A percentile compares a stretch with the other conserved stretches of the same genome.
Conservation (phyloP, 768 basidiomycete genomes). For the Psilocybe cyanescens region DNA sequence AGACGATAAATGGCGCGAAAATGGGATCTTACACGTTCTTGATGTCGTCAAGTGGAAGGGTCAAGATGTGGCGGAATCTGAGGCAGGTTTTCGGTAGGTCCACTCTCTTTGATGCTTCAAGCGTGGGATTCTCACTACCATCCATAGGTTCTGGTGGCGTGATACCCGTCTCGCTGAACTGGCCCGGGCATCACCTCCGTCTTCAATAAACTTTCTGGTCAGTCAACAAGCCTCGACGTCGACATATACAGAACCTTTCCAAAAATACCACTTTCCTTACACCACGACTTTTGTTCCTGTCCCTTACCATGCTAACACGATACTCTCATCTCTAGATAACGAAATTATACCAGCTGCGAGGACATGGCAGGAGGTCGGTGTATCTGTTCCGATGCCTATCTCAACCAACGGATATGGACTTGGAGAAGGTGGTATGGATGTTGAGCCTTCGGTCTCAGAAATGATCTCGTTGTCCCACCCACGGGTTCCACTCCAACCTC, state of each 20-base stretch:
- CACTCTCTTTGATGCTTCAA: background rate
- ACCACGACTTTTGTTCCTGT: conserved; percentile 72
- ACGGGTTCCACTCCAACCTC: background rate
- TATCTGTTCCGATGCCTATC: conserved; percentile 14
- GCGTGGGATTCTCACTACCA: background rate
- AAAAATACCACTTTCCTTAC: conserved; percentile 64
- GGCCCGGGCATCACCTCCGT: conserved; percentile 40
- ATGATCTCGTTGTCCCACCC: background rate
- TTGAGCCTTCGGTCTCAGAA: conserved; percentile 34
- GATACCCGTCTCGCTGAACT: conserved; percentile 80
- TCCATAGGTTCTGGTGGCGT: conserved; percentile 80
- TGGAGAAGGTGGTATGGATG: conserved; percentile 47
- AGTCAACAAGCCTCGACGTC: conserved; percentile 14
- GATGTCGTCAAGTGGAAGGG: conserved; percentile 89
- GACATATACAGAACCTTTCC: background rate
- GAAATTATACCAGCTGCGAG: conserved; percentile 63
- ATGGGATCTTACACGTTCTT: conserved; percentile 80
- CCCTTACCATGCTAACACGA: conserved; percentile 71
- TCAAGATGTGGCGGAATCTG: conserved; percentile 81
- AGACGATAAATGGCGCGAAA: conserved; percentile 74
- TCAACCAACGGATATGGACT: background rate
- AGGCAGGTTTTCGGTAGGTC: conserved; percentile 76
- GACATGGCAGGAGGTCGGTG: conserved; percentile 43
- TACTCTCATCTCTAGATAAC: conserved; percentile 48
- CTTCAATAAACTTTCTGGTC: conserved; percentile 14